Evolutionary conservation across 345 rosid species (phyloP).

Genomic region (Sisymbrium irio): DNA sequence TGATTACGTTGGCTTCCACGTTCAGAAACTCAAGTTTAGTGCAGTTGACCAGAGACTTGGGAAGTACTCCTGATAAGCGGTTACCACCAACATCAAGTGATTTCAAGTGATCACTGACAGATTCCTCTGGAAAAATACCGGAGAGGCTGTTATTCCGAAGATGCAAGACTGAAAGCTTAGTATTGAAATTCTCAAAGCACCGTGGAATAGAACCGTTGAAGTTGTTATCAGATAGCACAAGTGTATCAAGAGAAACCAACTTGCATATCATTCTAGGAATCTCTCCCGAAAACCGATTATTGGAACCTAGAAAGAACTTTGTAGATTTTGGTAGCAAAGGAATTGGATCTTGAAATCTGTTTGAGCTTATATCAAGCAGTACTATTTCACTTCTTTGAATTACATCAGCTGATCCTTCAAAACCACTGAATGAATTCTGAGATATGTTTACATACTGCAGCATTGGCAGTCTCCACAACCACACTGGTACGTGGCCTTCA

Average conservation of each 20-base stretch:
- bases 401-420: conserved; percentile 3
- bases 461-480: neutral
- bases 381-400: neutral
- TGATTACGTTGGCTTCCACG: conserved; percentile 39
- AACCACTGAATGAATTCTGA: neutral
- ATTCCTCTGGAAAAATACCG: neutral
- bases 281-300: neutral
- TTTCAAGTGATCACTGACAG: too few relatives aligned
- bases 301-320: fast-evolving
- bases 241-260: neutral
- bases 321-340: neutral
- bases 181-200: conserved; percentile 11
- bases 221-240: conserved; percentile 34
- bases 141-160: conserved; percentile 26
- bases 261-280: conserved; percentile 2
- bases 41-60: conserved; percentile 28
- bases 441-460: neutral
- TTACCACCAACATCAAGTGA: neutral
- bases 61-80: too few relatives aligned
- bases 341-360: neutral
- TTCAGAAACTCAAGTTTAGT: conserved; percentile 35
- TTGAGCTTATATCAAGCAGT: conserved; percentile 17
- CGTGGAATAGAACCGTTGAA: conserved; percentile 28
- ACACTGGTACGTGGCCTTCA: conserved; percentile 9
- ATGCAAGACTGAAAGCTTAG: neutral